Base-by-base conservation (phyloP, 306 rosid species). In the Acacia crassicarpa region DNA sequence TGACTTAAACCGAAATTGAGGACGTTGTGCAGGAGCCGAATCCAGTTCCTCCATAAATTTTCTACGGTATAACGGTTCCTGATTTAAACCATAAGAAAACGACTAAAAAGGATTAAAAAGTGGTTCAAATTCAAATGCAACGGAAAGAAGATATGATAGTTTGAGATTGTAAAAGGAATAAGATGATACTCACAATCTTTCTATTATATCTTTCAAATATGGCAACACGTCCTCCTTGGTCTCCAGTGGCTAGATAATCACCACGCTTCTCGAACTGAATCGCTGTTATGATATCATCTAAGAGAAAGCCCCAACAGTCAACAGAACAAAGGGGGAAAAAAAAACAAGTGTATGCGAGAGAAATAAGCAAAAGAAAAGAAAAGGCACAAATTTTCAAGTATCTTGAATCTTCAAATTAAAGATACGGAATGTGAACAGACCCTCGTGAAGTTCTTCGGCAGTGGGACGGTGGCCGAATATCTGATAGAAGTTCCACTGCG, bases 161-260 rank as follows among this genome's bases (percentile, higher is more conserved):
- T 68, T 41, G 51, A 68, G 51, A 68, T n/a, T 68, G 51, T 11
- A 40, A 40, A 51, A 51, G 41, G 23, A 25, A 44, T 3, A 35
- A 62, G 66, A 75, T 67, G 66, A 75, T 84, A 45, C 94, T 90
- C 82, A 89, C 97, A 85, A 80, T 82, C 75, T 86, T 87, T 51
- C 27, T 83, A 48, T 83, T 89, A 49, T 82, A 87, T 16, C 87
- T 88, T 75, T 88, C 90, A 69, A 92, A 92, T 61, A 89, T 85
- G 16, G 89, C 82, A 74, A 91, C 81, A n/a, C 94, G 97, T 27
- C 97, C 94, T 43, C 97, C 91, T 41, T 89, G 91, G 80, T 92
- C 97, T 59, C 97, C 97, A 70, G 89, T 45, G 6, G 91, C 94
- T n/a, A 92, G 92, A 83, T 85, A 77, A 85, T 92, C 91, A 20